Evolutionary conservation across 2,329 filamentous ascomycete genomes (phyloP).

Genomic region (Onygenales sp.): DNA sequence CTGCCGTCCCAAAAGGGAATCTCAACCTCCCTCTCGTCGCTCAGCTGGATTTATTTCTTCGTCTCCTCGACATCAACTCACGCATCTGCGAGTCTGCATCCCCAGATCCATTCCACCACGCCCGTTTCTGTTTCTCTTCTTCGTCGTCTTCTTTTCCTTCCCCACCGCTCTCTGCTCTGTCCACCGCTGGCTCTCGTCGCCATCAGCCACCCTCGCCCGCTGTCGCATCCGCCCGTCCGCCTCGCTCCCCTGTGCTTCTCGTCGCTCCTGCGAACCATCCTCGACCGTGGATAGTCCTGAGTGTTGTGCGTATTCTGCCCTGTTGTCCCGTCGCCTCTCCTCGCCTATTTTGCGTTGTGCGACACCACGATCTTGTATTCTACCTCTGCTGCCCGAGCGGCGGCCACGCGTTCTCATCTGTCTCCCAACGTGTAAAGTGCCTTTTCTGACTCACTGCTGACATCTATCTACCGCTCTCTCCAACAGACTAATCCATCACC

Average conservation of each 20-base stretch:
- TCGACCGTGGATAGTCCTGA: conserved; percentile 9
- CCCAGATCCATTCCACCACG: not conserved
- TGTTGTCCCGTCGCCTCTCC: not conserved
- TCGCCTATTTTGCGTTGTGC: not conserved
- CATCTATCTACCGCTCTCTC: not conserved
- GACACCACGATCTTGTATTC: not conserved
- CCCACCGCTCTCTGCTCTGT: not conserved
- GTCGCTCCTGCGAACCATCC: not conserved
- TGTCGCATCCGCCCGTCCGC: not conserved
- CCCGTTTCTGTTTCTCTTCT: conserved; percentile 3
- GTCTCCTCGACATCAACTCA: no score
- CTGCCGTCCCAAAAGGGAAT: no score
- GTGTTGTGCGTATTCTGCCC: conserved; percentile 8
- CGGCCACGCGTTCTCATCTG: not conserved
- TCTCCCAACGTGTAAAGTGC: not conserved
- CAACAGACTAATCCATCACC: conserved; percentile 4
- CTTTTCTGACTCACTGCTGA: conserved; percentile 2
- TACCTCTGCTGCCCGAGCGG: not conserved
- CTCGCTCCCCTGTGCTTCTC: not conserved
- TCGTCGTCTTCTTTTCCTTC: conserved; percentile 3
- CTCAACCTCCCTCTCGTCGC: no score
- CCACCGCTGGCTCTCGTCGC: not conserved
- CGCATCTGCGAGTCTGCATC: not conserved
- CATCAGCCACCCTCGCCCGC: not conserved
- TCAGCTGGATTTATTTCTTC: no score